phyloP scores from a whole-genome alignment of 805 yeast species.

The Blastobotrys attinorum region DNA sequence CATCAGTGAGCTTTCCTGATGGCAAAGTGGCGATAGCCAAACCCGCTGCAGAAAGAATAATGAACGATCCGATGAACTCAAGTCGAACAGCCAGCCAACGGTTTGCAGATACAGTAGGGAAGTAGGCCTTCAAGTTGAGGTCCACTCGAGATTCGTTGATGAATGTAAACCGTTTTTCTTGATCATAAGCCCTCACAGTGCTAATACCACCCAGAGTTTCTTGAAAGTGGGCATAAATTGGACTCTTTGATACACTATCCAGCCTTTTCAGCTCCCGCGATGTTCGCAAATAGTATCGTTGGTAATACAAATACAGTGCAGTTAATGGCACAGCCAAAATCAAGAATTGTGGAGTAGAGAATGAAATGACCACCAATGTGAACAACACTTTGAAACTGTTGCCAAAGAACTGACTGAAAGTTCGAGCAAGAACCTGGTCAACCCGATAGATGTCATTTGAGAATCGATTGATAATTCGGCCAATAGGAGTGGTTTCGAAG shows the following conservation, averaged over 20 bases:
- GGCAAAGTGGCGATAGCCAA: conserved; percentile 59
- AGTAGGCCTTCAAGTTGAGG: conserved; percentile 82
- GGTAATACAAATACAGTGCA: conserved; percentile 60
- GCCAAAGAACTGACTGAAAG: conserved; percentile 33
- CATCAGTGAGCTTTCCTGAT: conserved; percentile 65
- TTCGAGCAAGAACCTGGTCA: conserved; percentile 59
- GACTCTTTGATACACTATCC: conserved; percentile 61
- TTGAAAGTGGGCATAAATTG: conserved; percentile 75
- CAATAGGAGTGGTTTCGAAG: conserved; percentile 93
- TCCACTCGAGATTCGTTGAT: conserved; percentile 56
- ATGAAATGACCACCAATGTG: conserved; percentile 73
- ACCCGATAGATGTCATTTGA: conserved; percentile 85
- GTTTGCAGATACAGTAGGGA: conserved; percentile 86
- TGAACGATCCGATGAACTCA: conserved; percentile 83
- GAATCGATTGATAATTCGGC: conserved; percentile 83
- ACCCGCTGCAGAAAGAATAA: conserved; percentile 80
- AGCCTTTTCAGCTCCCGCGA: conserved; percentile 77
- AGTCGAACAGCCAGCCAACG: conserved; percentile 96
- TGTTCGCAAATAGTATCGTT: conserved; percentile 57
- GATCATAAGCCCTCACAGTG: conserved; percentile 70
- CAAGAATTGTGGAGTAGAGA: conserved; percentile 82
- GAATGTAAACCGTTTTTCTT: conserved; percentile 51
- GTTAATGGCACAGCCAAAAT: conserved; percentile 63
- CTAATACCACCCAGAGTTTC: conserved; percentile 74
- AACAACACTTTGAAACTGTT: conserved; percentile 38